A percentile compares a stretch with the other conserved stretches of the same genome.
Conservation (phyloP, 2,329 filamentous ascomycete species). For the Thielaviopsis ethacetica region DNA sequence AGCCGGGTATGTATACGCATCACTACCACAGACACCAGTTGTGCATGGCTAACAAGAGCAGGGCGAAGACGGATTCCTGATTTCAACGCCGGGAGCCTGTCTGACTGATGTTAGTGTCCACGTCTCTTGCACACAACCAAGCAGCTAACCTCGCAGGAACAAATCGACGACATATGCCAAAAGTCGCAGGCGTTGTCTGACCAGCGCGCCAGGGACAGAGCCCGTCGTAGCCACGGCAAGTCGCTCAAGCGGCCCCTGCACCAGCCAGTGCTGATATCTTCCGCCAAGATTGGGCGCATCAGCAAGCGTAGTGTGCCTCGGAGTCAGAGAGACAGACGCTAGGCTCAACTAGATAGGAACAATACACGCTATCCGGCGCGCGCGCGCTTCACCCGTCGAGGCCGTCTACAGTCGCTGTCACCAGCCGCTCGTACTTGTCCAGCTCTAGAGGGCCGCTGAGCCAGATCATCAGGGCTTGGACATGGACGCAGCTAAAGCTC, state of each 20-base stretch:
- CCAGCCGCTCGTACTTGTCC: conserved; percentile 47
- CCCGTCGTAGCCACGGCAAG: neutral
- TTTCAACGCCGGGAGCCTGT: conserved; percentile 39
- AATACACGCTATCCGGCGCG: neutral
- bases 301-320: neutral
- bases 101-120: conserved; percentile 37
- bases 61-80: conserved; percentile 46
- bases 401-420: neutral
- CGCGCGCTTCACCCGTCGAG: neutral
- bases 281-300: neutral
- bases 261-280: neutral
- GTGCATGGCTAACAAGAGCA: conserved; percentile 17
- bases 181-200: conserved; percentile 44
- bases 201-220: conserved; percentile 14
- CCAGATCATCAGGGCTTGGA: conserved; percentile 71
- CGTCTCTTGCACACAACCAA: neutral
- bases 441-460: conserved; percentile 57
- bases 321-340: neutral
- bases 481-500: conserved; percentile 18
- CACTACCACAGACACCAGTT: conserved; percentile 17
- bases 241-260: neutral
- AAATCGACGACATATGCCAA: conserved; percentile 45
- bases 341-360: neutral
- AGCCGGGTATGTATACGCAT: neutral
- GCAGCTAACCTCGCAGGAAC: conserved; percentile 27